A percentile compares a stretch with the other conserved stretches of the same genome.
These are phyloP conservation scores for Ceratobasidium sp. DNA, from an alignment of 1,284 basidiomycete genomes.

Conservation along the genomic window DNA sequence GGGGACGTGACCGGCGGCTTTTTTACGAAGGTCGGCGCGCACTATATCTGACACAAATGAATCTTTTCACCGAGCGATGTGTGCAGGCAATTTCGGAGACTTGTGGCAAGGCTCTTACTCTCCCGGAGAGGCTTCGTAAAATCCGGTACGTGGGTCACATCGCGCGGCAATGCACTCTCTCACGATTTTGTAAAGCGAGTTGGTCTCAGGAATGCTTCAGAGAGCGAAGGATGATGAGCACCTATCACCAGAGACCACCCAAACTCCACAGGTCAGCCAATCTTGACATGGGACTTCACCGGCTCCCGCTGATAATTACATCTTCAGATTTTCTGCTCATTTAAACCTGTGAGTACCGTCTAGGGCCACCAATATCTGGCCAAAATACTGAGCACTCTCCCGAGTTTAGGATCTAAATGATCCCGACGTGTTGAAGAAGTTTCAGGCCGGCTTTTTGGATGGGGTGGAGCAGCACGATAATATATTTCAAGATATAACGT, in stretches of 20 bases:
- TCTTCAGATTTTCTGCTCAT: neutral
- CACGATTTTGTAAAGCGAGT: neutral
- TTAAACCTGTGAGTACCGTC: neutral
- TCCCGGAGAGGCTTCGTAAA: neutral
- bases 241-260: neutral
- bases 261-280: neutral
- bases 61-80: neutral
- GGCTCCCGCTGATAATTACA: neutral
- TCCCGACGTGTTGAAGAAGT: slow-evolving; percentile 3
- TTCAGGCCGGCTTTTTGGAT: neutral
- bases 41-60: neutral
- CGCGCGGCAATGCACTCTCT: neutral
- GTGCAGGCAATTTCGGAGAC: neutral
- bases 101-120: neutral
- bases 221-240: neutral
- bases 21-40: neutral
- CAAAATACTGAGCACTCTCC: neutral
- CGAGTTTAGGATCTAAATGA: neutral
- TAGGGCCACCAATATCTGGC: neutral
- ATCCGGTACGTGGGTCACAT: neutral
- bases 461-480: neutral
- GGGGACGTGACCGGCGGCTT: neutral
- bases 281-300: neutral
- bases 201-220: neutral
- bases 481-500: neutral